These are phyloP conservation scores for Hypoxylon sp. DNA, from an alignment of 2,329 filamentous ascomycete genomes.

Conservation along the genomic window DNA sequence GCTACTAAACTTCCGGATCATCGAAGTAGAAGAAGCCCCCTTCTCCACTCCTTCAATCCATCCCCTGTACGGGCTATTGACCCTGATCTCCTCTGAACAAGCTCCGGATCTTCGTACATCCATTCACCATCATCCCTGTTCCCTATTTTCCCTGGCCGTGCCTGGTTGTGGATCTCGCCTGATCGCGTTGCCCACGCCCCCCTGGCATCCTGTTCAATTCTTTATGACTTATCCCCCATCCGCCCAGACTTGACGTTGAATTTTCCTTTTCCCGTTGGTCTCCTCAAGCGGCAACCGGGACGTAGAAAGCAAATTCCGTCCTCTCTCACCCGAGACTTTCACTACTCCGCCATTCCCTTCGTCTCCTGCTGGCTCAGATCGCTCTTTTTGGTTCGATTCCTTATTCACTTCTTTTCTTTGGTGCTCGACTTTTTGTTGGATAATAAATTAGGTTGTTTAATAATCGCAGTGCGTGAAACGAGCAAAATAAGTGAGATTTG, in stretches of 20 bases:
- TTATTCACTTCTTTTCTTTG: slow-evolving; percentile 45
- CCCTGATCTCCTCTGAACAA: slow-evolving; percentile 24
- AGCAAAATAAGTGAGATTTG: slow-evolving; percentile 31
- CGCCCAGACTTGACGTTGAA: slow-evolving; percentile 34
- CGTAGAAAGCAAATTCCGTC: slow-evolving; percentile 54
- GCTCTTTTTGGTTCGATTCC: slow-evolving; percentile 55
- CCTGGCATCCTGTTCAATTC: slow-evolving; percentile 38
- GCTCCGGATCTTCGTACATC: slow-evolving; percentile 41
- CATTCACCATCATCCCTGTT: slow-evolving; percentile 38
- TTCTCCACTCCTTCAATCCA: no score
- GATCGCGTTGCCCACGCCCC: slow-evolving; percentile 24
- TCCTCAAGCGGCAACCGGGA: slow-evolving; percentile 53
- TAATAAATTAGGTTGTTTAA: slow-evolving; percentile 43
- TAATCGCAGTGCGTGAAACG: no score
- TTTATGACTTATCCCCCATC: slow-evolving; percentile 53
- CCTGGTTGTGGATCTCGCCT: slow-evolving; percentile 27
- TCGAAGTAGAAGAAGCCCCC: slow-evolving; percentile 36
- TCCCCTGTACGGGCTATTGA: slow-evolving; percentile 30
- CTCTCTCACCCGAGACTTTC: slow-evolving; percentile 50
- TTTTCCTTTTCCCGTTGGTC: slow-evolving; percentile 47
- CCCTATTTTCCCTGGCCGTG: slow-evolving; percentile 12
- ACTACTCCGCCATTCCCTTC: slow-evolving; percentile 51
- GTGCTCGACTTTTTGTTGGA: slow-evolving; percentile 36
- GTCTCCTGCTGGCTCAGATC: slow-evolving; percentile 69
- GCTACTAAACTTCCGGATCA: slow-evolving; percentile 50